Percentiles rank a stretch among this genome's conserved stretches.
Evolutionary conservation across 805 yeast species (phyloP).

Genomic region (Metschnikowia cerradonensis): DNA sequence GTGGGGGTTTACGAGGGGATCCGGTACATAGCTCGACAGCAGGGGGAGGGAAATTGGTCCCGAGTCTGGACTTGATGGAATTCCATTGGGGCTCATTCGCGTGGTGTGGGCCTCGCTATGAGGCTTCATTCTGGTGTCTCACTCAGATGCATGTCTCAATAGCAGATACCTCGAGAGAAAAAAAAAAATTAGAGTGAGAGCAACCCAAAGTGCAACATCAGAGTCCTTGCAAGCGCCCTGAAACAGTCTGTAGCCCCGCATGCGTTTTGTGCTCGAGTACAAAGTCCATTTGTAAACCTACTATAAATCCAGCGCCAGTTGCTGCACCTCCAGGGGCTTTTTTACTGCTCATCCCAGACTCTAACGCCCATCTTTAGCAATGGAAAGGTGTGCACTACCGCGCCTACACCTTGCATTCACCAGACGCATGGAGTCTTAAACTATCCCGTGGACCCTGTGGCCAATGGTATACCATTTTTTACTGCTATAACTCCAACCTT

Average conservation of each 20-base stretch:
- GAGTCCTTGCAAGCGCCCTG: no score
- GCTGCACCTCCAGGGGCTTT: no score
- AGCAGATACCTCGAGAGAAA: neutral
- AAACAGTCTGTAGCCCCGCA: no score
- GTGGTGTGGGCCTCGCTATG: neutral
- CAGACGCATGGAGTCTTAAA: neutral
- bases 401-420: neutral
- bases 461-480: neutral
- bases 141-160: neutral
- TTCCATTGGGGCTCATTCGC: neutral
- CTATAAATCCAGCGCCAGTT: no score
- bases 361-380: conserved; percentile 4
- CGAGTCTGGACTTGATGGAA: neutral
- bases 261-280: no score
- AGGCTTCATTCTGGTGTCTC: neutral
- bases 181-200: neutral
- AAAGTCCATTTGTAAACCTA: no score
- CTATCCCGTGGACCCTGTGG: neutral
- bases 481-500: neutral
- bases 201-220: neutral
- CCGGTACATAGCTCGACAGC: neutral
- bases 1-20: neutral
- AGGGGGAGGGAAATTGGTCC: no score
- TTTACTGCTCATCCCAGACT: neutral
- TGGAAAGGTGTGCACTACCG: neutral